Percentiles rank a stretch among this genome's conserved stretches.
Evolutionary conservation across 129 eudicot genomes (phyloP).

Genomic region (Pittosporum tobira): DNA sequence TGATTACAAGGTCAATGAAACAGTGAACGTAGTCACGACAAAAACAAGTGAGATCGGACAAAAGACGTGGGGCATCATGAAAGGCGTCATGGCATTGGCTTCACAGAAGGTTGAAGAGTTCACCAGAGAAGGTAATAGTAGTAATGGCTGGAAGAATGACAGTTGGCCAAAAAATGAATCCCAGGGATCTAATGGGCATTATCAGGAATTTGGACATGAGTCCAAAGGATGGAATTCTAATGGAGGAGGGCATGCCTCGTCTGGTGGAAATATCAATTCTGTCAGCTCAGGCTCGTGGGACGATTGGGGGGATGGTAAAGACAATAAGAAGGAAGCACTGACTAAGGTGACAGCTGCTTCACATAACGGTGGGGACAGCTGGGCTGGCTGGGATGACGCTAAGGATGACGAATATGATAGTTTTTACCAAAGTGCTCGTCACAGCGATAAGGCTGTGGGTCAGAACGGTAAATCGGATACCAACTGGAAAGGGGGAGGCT

Average conservation of each 20-base stretch:
- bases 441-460: slow-evolving; percentile 23
- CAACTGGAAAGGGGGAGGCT: slow-evolving; percentile 81
- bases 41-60: slow-evolving; percentile 90
- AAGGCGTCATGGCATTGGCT: slow-evolving; percentile 94
- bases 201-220: slow-evolving; percentile 52
- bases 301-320: slow-evolving; percentile 88
- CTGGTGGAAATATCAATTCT: slow-evolving; percentile 29
- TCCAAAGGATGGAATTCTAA: slow-evolving; percentile 50
- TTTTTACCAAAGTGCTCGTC: slow-evolving; percentile 41
- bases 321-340: slow-evolving; percentile 37
- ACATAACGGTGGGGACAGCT: slow-evolving; percentile 51
- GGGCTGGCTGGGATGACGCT: slow-evolving; percentile 95
- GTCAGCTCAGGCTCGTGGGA: slow-evolving; percentile 75
- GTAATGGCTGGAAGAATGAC: slow-evolving; percentile 37
- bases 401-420: slow-evolving; percentile 74
- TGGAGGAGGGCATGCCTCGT: slow-evolving; percentile 34
- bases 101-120: slow-evolving; percentile 92
- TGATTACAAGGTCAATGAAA: slow-evolving; percentile 84
- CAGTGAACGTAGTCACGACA: slow-evolving; percentile 76
- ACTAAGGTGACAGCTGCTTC: slow-evolving; percentile 33
- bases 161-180: slow-evolving; percentile 51
- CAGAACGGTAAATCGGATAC: slow-evolving; percentile 53
- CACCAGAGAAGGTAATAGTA: slow-evolving; percentile 46
- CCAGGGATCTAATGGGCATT: slow-evolving; percentile 47
- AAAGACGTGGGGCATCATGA: slow-evolving; percentile 93